These are phyloP conservation scores for Rhodofomes roseus DNA, from an alignment of 1,284 basidiomycete genomes.

Conservation along the genomic window DNA sequence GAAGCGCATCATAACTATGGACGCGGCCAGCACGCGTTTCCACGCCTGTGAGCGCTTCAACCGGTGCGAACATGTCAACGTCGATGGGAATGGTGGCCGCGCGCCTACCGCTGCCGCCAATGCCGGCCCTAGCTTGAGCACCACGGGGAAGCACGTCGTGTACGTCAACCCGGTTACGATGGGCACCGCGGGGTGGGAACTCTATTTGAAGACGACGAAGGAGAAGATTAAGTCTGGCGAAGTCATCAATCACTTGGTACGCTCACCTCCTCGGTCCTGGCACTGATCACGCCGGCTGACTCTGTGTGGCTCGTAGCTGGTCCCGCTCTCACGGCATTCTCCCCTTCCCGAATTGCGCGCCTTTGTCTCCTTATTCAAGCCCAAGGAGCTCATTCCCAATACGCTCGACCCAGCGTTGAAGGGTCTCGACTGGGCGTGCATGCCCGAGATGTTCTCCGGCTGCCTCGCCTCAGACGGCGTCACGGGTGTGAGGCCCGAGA, in stretches of 20 bases:
- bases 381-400: constrained; percentile 73
- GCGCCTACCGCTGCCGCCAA: constrained; percentile 6
- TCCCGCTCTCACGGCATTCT: constrained; percentile 83
- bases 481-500: constrained; percentile 6
- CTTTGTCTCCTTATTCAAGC: constrained; percentile 79
- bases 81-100: constrained; percentile 33
- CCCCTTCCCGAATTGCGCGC: constrained; percentile 78
- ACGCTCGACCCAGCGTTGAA: constrained; percentile 60
- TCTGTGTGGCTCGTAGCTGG: constrained; percentile 51
- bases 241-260: constrained; percentile 54
- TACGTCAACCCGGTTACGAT: constrained; percentile 78
- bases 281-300: background rate
- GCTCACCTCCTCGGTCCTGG: constrained; percentile 13
- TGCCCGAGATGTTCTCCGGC: constrained; percentile 62
- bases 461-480: constrained; percentile 38
- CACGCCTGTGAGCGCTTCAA: constrained; percentile 88
- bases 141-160: constrained; percentile 53
- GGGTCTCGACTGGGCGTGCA: constrained; percentile 68
- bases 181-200: constrained; percentile 54
- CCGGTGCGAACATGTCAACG: constrained; percentile 64
- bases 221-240: constrained; percentile 41
- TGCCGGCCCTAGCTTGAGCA: background rate
- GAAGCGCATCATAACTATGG: constrained; percentile 57
- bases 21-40: constrained; percentile 66
- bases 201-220: constrained; percentile 50